These are phyloP conservation scores for Aureoboletus auriporus DNA, from an alignment of 768 basidiomycete genomes.

Conservation along the genomic window DNA sequence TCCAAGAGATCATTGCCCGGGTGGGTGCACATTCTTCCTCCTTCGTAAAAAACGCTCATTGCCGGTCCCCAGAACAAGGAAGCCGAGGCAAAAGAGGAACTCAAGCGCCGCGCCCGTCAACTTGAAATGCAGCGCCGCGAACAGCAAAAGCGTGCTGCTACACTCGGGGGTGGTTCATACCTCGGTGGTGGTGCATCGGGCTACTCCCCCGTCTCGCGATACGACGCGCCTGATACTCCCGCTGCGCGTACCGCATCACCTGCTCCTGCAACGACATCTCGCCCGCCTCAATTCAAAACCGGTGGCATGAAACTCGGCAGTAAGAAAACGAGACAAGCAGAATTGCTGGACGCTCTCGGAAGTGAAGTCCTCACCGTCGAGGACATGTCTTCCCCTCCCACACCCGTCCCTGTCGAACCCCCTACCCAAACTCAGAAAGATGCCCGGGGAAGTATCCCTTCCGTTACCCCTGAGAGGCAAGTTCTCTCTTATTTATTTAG, in stretches of 20 bases:
- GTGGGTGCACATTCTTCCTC: constrained; percentile 39
- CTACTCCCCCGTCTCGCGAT: constrained; percentile 70
- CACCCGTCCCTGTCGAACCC: constrained; percentile 46
- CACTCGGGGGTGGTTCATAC: constrained; percentile 48
- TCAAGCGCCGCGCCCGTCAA: constrained; percentile 96
- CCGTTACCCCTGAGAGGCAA: constrained; percentile 75
- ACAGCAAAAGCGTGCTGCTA: constrained; percentile 74
- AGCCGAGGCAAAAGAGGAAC: constrained; percentile 97
- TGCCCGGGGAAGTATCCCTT: constrained; percentile 63
- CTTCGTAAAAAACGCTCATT: too few relatives aligned
- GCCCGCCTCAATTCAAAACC: constrained; percentile 84
- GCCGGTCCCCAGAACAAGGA: constrained; percentile 77
- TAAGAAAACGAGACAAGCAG: constrained; percentile 88
- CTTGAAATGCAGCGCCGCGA: constrained; percentile 97
- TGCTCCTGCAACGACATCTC: constrained; percentile 44
- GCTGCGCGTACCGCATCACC: constrained; percentile 40
- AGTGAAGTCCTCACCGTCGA: constrained; percentile 63
- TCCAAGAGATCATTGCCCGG: constrained; percentile 96
- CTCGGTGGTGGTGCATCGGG: constrained; percentile 65
- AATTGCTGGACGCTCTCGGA: constrained; percentile 83
- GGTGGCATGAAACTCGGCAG: constrained; percentile 95
- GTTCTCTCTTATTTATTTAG: background rate
- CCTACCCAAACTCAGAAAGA: constrained; percentile 41
- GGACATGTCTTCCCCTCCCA: constrained; percentile 45
- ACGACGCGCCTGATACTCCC: constrained; percentile 59